Conservation (phyloP, 192 early-diverging fungal genomes). For the Chytriomyces confervae region DNA sequence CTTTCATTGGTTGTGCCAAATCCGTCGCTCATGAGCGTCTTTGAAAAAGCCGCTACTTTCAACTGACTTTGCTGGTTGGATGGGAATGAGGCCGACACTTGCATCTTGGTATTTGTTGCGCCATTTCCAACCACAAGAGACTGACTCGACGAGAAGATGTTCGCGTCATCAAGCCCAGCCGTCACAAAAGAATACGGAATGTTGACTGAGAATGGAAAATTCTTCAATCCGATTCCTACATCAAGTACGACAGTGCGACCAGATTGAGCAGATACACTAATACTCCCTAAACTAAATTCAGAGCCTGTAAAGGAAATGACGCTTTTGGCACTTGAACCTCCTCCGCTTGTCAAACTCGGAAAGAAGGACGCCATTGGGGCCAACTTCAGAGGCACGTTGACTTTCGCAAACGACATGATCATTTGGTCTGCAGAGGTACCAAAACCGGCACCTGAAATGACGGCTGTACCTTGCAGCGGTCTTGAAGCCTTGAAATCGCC, state of each 20-base stretch:
- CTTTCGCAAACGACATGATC: background rate
- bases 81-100: background rate
- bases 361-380: background rate
- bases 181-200: background rate
- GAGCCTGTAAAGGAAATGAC: background rate
- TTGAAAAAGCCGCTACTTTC: background rate
- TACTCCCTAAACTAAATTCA: background rate
- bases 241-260: background rate
- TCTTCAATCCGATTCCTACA: background rate
- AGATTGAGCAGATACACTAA: background rate
- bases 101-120: background rate
- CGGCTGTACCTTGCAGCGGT: background rate
- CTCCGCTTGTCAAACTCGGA: background rate
- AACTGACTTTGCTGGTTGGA: background rate
- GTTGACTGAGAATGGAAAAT: background rate
- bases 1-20: conserved; percentile 2
- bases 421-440: background rate
- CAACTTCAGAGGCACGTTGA: background rate
- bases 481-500: background rate
- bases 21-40: background rate
- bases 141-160: background rate
- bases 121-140: background rate
- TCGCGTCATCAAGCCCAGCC: conserved; percentile 2
- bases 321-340: background rate
- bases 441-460: background rate